Evolutionary conservation across 2,329 filamentous ascomycete genomes (phyloP), one percentile per base, ranked within the genome.

Genomic region (Colletotrichum limetticola): DNA sequence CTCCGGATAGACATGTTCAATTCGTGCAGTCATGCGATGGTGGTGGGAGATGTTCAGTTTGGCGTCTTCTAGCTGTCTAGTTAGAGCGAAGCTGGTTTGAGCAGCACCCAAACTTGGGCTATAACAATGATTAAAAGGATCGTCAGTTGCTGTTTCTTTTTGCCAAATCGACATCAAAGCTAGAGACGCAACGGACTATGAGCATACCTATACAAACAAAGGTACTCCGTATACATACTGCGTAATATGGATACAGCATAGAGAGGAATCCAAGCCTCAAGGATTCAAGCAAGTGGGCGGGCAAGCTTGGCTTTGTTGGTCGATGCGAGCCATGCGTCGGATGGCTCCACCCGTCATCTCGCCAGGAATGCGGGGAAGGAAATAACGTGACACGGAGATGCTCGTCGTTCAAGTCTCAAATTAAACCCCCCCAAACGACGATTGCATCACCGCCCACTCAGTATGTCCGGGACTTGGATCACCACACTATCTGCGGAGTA

Each of bases 361-460:
- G 60, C 32, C 60, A 60, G 66, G 60, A 70, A 70, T 70, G 70
- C 70, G 70, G 70, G 70, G 66, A 24, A 70, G 35, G 32, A 72
- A 56, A 60, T 24, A 56, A 65, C 37, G 66, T 69, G 55, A 65
- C 59, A 65, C 49, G 8, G 8, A 52, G 19, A n/a, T 30, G 26
- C 56, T 37, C 49, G 49, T 56, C 65, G 46, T 62, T n/a, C 35
- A n/a, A 61, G 35, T 26, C 8, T 60, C 35, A 16, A 46, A 19
- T 42, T 42, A 9, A 46, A 28, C 53, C 16, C 35, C 16, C 66
- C n/a, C 16, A 16, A 49, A 28, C 53, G 32, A 28, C 28, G 28
- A 16, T 26, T 56, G 24, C 53, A 30, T 30, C 53, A 19, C 28
- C 14, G 24, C 14, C 24, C 53, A 11, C 28, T n/a, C 53, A 56